Percentiles rank a stretch among this genome's conserved stretches.
These are phyloP conservation scores for Aspergillus aculeatinus DNA, from an alignment of 2,329 filamentous ascomycete genomes.

Conservation along the genomic window DNA sequence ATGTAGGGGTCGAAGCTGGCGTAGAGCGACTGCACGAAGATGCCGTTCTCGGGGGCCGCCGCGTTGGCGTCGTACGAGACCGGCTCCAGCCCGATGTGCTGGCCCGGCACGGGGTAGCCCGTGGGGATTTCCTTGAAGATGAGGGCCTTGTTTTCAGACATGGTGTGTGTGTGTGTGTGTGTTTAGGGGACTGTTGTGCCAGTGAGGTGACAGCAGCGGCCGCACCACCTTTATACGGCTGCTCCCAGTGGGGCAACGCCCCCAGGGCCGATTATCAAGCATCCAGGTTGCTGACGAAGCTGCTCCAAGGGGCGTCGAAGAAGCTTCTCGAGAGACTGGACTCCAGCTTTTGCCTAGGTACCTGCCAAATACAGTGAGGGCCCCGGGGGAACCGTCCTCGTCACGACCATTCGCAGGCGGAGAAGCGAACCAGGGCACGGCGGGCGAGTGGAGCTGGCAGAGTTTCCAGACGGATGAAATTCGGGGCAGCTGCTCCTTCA, in stretches of 20 bases:
- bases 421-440: not conserved
- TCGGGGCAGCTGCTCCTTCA: not conserved
- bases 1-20: slow-evolving; percentile 82
- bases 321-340: slow-evolving; percentile 1
- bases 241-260: not conserved
- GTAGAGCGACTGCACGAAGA: slow-evolving; percentile 70
- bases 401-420: not conserved
- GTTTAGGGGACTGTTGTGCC: not conserved
- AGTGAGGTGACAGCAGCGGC: not conserved
- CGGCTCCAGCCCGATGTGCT: slow-evolving; percentile 68
- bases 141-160: slow-evolving; percentile 66
- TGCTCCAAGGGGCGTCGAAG: not conserved
- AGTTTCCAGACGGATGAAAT: not conserved
- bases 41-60: slow-evolving; percentile 61
- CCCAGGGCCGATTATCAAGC: slow-evolving; percentile 2
- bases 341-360: not conserved
- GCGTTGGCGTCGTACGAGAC: slow-evolving; percentile 62
- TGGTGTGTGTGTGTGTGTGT: slow-evolving; percentile 17
- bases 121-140: slow-evolving; percentile 69
- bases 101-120: slow-evolving; percentile 66
- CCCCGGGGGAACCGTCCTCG: not conserved
- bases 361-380: not conserved
- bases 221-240: not conserved
- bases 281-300: not conserved
- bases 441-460: not conserved